Conservation (phyloP, 352 stramenopile genomes). For the Thalassiosira sp. region DNA sequence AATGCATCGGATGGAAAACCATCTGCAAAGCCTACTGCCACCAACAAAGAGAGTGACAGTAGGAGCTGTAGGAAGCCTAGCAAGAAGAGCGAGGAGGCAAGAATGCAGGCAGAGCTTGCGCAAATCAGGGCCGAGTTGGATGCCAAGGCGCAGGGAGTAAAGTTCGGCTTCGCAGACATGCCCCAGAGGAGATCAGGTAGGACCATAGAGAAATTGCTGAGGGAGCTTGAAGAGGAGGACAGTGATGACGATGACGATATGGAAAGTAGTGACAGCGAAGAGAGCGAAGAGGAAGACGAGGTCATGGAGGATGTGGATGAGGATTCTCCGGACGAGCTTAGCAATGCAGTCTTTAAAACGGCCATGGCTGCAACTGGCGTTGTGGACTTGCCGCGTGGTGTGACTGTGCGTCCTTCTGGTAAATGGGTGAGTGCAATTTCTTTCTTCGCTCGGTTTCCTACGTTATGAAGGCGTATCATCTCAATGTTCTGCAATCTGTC, state of each 20-base stretch:
- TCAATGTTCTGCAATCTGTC: neutral
- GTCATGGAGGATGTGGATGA: neutral
- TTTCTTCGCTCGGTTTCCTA: neutral
- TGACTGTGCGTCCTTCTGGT: conserved; percentile 59
- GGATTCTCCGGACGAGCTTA: too few relatives aligned
- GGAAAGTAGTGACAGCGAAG: neutral
- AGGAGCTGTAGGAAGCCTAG: neutral
- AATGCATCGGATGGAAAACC: too few relatives aligned
- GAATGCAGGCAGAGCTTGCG: conserved; percentile 17
- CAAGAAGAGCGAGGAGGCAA: neutral
- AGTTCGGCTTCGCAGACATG: conserved; percentile 3
- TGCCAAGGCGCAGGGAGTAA: conserved; percentile 4
- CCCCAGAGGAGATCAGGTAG: neutral
- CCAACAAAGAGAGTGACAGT: neutral
- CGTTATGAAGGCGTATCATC: neutral
- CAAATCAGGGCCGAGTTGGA: conserved; percentile 19
- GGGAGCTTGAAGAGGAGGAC: neutral
- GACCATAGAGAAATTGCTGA: neutral
- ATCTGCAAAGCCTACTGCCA: too few relatives aligned
- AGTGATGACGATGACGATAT: neutral
- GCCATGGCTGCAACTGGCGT: neutral
- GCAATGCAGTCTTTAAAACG: neutral
- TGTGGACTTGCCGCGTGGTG: conserved; percentile 31
- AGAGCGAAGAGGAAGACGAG: neutral
- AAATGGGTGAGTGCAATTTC: conserved; percentile 48